Base-by-base conservation (phyloP, 73 alveolate genomes). In the Blepharisma japonicum region DNA sequence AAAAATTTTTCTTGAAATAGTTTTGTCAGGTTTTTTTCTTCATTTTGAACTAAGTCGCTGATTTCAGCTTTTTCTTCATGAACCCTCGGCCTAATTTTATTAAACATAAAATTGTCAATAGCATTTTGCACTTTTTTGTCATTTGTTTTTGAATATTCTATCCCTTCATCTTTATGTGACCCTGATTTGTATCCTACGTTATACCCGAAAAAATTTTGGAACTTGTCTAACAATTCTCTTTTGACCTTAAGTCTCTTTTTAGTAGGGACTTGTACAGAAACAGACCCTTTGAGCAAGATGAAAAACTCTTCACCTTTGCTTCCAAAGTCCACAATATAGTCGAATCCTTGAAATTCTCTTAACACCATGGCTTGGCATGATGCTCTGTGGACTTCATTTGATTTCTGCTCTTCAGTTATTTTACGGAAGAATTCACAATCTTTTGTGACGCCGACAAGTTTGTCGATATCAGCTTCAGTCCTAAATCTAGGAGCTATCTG, bases 261-360 rank as follows among this genome's bases (percentile, higher is more conserved):
- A 14, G 27, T 77, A 27, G 93, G 93, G 32, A 91, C 88, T 56
- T 82, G 79, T 8, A 88, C 93, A 11, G 81, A 80, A 42, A 88
- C 98, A 38, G 70, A 77, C 25, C 98, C 98, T 14, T 74, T 56
- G 42, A 91, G 79, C 14, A 89, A 53, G 42, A 91, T 89, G 72
- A 78, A 91, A 77, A 89, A 89, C 77, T 89, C 81, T 48, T 90
- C 93, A 6, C 96, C 98, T 18, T 71, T 66, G 45, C 89, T 96
- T 39, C 98, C 98, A 61, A 70, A 78, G 68, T 84, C 67, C 54
- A 91, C 74, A 39, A 91, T 87, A 51, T 81, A 80, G 45, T 53
- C 74, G 77, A 79, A 86, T 72, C 61, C 20, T 27, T 49, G 85
- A 39, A 51, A 54, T 27, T 66, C 80, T 72, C 80, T 87, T 25